Conservation (phyloP, 371 early-diverging fungal species). For the Funneliformis caledonium region DNA sequence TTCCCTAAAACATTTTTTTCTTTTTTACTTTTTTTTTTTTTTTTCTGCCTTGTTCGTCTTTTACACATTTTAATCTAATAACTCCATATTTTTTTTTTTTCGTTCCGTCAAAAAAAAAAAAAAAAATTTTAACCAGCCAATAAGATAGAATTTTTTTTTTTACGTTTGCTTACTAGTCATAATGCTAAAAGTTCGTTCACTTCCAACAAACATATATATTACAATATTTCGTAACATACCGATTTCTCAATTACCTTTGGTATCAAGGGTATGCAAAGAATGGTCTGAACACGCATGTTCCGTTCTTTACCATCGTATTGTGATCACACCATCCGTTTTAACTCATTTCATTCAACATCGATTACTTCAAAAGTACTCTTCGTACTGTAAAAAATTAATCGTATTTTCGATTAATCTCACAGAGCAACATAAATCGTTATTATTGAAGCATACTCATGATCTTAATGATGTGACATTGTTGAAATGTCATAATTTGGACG, state of each 20-base stretch:
- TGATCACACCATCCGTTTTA: not conserved
- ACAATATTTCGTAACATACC: not conserved
- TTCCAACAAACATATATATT: not conserved
- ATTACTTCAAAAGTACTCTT: not conserved
- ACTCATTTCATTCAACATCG: not conserved
- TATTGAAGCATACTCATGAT: not conserved
- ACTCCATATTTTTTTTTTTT: too few relatives aligned
- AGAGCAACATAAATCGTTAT: not conserved
- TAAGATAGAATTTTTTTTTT: too few relatives aligned
- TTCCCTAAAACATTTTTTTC: too few relatives aligned
- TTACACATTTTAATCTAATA: too few relatives aligned
- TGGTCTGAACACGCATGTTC: not conserved
- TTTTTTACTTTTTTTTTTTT: too few relatives aligned
- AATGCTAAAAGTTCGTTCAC: not conserved
- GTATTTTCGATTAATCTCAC: not conserved
- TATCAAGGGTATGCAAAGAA: not conserved
- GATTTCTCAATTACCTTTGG: not conserved
- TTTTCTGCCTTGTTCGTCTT: too few relatives aligned
- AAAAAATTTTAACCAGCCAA: too few relatives aligned
- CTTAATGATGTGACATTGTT: not conserved
- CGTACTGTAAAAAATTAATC: not conserved
- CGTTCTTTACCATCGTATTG: not conserved
- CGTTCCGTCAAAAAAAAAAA: too few relatives aligned
- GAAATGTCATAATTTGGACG: conserved; percentile 19
- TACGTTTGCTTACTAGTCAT: too few relatives aligned